These are phyloP conservation scores for Rhodotorula mucilaginosa DNA, from an alignment of 1,284 basidiomycete genomes.

Conservation along the genomic window DNA sequence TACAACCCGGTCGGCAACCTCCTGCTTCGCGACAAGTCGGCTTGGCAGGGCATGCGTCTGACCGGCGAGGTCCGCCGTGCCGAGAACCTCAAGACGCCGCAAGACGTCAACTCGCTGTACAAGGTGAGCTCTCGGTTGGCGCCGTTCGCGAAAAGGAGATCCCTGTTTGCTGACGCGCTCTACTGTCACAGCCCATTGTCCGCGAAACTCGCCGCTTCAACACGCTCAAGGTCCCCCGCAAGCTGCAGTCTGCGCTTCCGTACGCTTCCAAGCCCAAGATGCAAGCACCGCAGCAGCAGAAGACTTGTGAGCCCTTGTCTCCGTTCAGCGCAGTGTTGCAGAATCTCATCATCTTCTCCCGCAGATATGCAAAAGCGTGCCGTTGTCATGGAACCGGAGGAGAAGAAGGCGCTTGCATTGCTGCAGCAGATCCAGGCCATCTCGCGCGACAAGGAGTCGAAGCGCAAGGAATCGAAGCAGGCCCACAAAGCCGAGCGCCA, in stretches of 20 bases:
- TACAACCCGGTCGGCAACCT: conserved; percentile 96
- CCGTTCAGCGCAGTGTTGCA: neutral
- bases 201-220: conserved; percentile 85
- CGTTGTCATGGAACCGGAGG: conserved; percentile 90
- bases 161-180: neutral
- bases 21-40: conserved; percentile 69
- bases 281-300: conserved; percentile 67
- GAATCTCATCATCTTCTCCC: too few species aligned
- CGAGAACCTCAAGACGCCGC: conserved; percentile 76
- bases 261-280: conserved; percentile 89
- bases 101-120: conserved; percentile 82
- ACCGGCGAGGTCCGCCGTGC: conserved; percentile 88
- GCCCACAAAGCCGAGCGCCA: conserved; percentile 27
- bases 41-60: conserved; percentile 90
- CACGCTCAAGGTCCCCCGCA: conserved; percentile 80
- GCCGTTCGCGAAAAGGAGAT: neutral
- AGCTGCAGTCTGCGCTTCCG: conserved; percentile 82
- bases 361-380: conserved; percentile 83
- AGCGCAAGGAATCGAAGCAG: conserved; percentile 55
- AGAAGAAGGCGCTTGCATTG: conserved; percentile 86
- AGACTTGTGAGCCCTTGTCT: conserved; percentile 54
- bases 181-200: conserved; percentile 58
- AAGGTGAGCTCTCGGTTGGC: conserved; percentile 54
- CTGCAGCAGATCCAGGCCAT: conserved; percentile 93
- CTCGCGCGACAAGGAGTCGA: conserved; percentile 76